Conservation (phyloP, 2,329 filamentous ascomycete species). For the Thyridium curvatum region DNA sequence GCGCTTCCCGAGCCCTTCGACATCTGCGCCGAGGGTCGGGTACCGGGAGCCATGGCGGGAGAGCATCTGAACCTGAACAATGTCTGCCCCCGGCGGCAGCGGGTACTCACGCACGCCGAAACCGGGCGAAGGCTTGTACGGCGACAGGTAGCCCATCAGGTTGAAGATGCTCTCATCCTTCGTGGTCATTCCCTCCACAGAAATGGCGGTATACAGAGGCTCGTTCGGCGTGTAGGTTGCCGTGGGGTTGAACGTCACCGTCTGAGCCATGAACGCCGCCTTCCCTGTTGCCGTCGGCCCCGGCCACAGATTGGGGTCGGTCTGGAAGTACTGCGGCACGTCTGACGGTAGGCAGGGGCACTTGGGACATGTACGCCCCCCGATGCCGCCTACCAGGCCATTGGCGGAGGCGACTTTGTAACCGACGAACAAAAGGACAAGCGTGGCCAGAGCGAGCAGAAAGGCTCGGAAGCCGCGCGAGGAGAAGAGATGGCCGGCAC, state of each 20-base stretch:
- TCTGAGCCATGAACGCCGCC: conserved; percentile 66
- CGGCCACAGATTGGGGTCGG: conserved; percentile 50
- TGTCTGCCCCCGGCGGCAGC: conserved; percentile 58
- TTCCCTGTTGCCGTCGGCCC: conserved; percentile 66
- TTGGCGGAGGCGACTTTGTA: conserved; percentile 14
- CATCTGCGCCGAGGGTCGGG: conserved; percentile 54
- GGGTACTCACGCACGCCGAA: conserved; percentile 71
- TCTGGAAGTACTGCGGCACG: conserved; percentile 59
- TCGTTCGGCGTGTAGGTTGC: conserved; percentile 60
- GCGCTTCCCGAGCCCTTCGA: conserved; percentile 48
- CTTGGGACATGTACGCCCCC: conserved; percentile 3
- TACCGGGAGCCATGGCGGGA: conserved; percentile 70
- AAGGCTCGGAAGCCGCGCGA: too few species aligned
- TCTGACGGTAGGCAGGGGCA: conserved; percentile 25
- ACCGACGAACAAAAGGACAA: conserved; percentile 9
- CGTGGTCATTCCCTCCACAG: conserved; percentile 52
- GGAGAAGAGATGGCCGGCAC: too few species aligned
- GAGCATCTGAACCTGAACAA: conserved; percentile 66
- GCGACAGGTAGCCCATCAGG: conserved; percentile 62
- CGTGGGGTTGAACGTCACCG: conserved; percentile 59
- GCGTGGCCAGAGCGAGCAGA: too few species aligned
- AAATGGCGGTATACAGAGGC: conserved; percentile 65
- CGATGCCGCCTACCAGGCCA: conserved; percentile 11
- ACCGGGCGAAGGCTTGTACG: conserved; percentile 65
- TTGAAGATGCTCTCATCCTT: conserved; percentile 63